phyloP scores from a whole-genome alignment of 1,284 basidiomycete genomes.

The Malassezia japonica region DNA sequence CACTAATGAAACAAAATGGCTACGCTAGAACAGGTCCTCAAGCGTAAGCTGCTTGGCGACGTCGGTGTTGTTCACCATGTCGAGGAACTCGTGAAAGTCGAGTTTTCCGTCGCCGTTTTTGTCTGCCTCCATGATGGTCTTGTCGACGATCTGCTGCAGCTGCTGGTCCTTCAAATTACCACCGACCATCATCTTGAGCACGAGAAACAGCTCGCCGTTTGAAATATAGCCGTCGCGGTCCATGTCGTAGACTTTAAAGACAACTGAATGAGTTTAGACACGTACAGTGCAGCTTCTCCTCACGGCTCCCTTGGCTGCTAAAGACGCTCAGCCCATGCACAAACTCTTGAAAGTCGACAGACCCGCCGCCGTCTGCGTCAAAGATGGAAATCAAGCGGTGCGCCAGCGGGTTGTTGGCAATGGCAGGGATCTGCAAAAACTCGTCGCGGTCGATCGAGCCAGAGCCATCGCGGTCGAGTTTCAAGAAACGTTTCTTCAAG shows the following conservation, averaged over 20 bases:
- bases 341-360: conserved; percentile 98
- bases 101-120: conserved; percentile 93
- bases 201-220: conserved; percentile 96
- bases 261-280: conserved; percentile 56
- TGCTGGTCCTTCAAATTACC: conserved; percentile 99
- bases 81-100: conserved; percentile 89
- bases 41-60: conserved; percentile 98
- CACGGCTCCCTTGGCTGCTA: conserved; percentile 84
- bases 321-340: conserved; percentile 95
- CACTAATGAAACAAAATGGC: conserved; percentile 1
- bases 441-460: conserved; percentile 97
- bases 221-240: conserved; percentile 94
- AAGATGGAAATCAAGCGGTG: conserved; percentile 98
- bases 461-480: conserved; percentile 93
- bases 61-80: conserved; percentile 95
- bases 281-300: conserved; percentile 91
- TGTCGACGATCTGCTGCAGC: conserved; percentile 98
- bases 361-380: conserved; percentile 96
- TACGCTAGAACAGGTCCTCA: conserved; percentile 51
- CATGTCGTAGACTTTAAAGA: conserved; percentile 98
- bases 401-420: conserved; percentile 92
- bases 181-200: conserved; percentile 99
- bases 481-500: conserved; percentile 98
- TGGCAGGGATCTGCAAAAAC: conserved; percentile 96
- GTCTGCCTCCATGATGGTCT: conserved; percentile 99